Base-by-base conservation (phyloP, 495 filamentous ascomycete species). In the Penicillium cataractarum region DNA sequence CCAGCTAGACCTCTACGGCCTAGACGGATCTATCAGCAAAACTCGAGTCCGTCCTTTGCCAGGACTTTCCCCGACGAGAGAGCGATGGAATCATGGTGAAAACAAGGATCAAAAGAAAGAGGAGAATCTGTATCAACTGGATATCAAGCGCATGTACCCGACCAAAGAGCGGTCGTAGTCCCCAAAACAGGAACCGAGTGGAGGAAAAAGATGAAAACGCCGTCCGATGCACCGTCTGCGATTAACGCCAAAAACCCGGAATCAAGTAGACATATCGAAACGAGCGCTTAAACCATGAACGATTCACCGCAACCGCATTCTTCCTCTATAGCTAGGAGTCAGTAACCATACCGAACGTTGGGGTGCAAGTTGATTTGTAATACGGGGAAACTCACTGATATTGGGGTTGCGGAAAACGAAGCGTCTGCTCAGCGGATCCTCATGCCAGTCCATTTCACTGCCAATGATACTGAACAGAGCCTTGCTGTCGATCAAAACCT, bases 371-470 rank as follows among this genome's bases (percentile, higher is more conserved):
- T 24, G 29, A 33, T 32, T 54, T 32, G 39, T 19, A 27, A 40
- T 52, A 4, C 17, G 4, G 68, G 39, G 57, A 27, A 24, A 89
- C 94, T 86, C 78, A 97, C 92, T 98, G 70, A 97, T 97, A 73
- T 99, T 99, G 32, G 95, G 95, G 77, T 99, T 99, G 71, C 86
- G 86, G 76, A 99, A 99, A 62, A 97, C 87, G 79, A 99, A 99
- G 67, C 89, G 81, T 70, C 89, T 83, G 72, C 86, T 96, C 68
- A 99, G 73, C 76, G 94, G 96, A 69, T 97, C 96, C 76, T 98
- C 93, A 3, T 94, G 85, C 94, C 93, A 99, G 71, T 99, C 95
- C 95, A 99, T 99, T 82, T 98, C 95, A 67, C 91, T 97, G 9
- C 96, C 95, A 73, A 99, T 97, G 46, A 99, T 97, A 71, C 92